These are phyloP conservation scores for Pythium aphanidermatum DNA, from an alignment of 352 stramenopile genomes.

Conservation along the genomic window DNA sequence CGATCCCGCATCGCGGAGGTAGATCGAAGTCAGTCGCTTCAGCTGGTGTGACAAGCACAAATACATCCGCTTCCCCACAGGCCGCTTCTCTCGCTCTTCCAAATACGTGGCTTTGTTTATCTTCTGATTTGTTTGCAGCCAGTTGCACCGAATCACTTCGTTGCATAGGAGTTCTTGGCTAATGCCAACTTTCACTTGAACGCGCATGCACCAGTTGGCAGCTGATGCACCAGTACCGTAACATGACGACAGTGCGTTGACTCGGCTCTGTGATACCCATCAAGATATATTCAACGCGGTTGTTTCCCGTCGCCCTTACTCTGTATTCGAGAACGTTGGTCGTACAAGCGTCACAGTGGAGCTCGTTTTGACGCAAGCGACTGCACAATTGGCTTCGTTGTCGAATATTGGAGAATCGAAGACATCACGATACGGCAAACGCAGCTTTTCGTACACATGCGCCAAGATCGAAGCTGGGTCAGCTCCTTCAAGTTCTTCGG, in stretches of 20 bases:
- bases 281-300: constrained; percentile 1
- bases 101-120: neutral
- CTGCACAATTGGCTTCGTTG: neutral
- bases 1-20: constrained; percentile 7
- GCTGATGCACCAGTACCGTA: constrained; percentile 1
- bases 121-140: constrained; percentile 1
- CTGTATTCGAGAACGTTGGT: neutral
- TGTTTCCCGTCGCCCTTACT: neutral
- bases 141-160: constrained; percentile 7
- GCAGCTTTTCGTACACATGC: neutral
- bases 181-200: constrained; percentile 6
- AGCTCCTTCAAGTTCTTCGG: neutral
- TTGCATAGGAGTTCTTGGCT: constrained; percentile 1
- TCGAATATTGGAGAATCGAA: neutral
- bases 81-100: neutral
- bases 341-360: constrained; percentile 1
- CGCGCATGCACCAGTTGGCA: constrained; percentile 5
- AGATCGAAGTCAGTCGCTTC: constrained; percentile 4
- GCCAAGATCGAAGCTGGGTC: constrained; percentile 1
- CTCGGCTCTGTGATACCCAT: too few species aligned
- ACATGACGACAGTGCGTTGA: constrained; percentile 5
- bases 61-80: neutral
- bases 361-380: too few species aligned
- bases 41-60: constrained; percentile 8
- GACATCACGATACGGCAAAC: neutral